Conservation (phyloP, 2,329 filamentous ascomycete species). For the Penicillium crustosum region DNA sequence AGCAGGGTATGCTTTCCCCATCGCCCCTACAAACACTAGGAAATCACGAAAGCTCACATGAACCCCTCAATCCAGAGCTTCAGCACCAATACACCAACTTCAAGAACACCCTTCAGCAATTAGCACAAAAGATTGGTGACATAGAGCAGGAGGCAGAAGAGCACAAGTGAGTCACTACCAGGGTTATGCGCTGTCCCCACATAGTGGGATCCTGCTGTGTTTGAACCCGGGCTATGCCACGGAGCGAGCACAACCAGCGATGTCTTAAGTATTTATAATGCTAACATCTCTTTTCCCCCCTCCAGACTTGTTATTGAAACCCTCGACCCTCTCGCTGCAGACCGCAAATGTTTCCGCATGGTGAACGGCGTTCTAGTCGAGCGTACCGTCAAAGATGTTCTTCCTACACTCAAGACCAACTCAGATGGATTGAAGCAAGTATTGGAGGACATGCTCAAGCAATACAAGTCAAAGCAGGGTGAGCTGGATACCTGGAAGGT, state of each 20-base stretch:
- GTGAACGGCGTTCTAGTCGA: conserved; percentile 97
- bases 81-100: conserved; percentile 54
- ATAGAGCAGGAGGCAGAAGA: conserved; percentile 97
- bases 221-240: not conserved
- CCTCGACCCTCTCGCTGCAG: conserved; percentile 72
- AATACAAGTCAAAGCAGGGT: conserved; percentile 91
- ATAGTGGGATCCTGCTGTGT: not conserved
- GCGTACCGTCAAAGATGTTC: conserved; percentile 86
- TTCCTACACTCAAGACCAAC: conserved; percentile 89
- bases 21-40: not conserved
- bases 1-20: conserved; percentile 43
- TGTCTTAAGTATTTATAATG: conserved; percentile 12
- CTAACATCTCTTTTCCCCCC: conserved; percentile 11
- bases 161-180: conserved; percentile 72
- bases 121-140: conserved; percentile 94
- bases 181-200: not conserved
- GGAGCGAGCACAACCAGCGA: not conserved
- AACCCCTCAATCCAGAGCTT: conserved; percentile 40
- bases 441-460: conserved; percentile 89
- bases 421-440: conserved; percentile 92
- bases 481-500: conserved; percentile 99
- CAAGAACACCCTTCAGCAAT: conserved; percentile 77
- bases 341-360: conserved; percentile 97
- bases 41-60: conserved; percentile 8
- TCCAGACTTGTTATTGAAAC: conserved; percentile 89